Conservation (phyloP, 805 yeast genomes). For the Starmerella floricola region DNA sequence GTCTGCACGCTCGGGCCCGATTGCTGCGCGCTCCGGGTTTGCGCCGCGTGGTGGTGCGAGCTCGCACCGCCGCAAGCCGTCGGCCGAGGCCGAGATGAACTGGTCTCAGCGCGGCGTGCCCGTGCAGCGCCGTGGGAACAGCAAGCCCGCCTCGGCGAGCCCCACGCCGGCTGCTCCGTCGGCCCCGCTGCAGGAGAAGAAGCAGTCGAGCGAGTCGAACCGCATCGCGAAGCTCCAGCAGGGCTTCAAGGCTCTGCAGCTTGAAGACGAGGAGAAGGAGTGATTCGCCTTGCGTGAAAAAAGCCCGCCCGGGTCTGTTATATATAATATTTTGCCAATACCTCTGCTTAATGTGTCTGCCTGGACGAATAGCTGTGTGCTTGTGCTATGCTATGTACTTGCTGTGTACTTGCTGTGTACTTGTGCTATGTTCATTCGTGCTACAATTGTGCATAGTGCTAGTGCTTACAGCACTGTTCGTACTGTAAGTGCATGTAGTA, state of each 20-base stretch:
- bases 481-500: no score
- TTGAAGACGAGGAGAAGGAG: conserved; percentile 18
- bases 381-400: no score
- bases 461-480: no score
- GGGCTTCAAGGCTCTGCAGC: conserved; percentile 21
- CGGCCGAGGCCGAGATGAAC: conserved; percentile 43
- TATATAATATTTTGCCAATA: no score
- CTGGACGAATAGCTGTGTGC: no score
- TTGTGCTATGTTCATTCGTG: no score
- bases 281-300: conserved; percentile 5
- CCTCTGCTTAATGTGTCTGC: no score
- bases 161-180: conserved; percentile 14
- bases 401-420: no score
- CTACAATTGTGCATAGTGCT: no score
- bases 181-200: conserved; percentile 16
- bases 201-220: conserved; percentile 18
- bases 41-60: no score
- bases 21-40: conserved; percentile 2
- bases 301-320: no score
- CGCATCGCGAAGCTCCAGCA: conserved; percentile 23
- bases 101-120: conserved; percentile 20
- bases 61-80: no score
- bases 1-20: conserved; percentile 20
- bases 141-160: conserved; percentile 1
- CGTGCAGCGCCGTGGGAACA: background rate